These are phyloP conservation scores for Beauveria rudraprayagi DNA, from an alignment of 2,329 filamentous ascomycete genomes.

Conservation along the genomic window DNA sequence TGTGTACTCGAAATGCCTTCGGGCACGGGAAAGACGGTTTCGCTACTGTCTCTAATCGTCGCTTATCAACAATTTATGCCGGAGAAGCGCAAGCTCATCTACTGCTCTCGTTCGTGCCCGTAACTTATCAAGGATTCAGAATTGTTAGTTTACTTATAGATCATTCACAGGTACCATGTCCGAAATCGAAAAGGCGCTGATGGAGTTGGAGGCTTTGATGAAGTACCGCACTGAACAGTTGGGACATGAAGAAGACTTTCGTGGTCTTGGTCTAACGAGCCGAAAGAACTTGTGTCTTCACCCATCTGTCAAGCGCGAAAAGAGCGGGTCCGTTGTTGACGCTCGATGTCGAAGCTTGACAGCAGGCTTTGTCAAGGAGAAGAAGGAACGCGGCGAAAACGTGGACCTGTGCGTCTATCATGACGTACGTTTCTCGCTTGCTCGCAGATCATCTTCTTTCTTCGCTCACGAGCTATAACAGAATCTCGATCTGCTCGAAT, in stretches of 20 bases:
- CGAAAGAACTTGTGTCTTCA: slow-evolving; percentile 96
- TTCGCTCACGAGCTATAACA: slow-evolving; percentile 24
- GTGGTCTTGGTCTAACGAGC: slow-evolving; percentile 85
- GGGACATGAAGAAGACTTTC: slow-evolving; percentile 87
- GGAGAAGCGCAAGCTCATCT: slow-evolving; percentile 91
- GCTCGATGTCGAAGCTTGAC: slow-evolving; percentile 93
- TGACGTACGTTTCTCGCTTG: slow-evolving; percentile 50
- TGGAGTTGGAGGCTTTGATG: slow-evolving; percentile 87
- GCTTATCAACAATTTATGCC: slow-evolving; percentile 94
- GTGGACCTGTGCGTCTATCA: slow-evolving; percentile 95
- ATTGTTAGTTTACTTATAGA: background rate
- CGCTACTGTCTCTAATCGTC: slow-evolving; percentile 86
- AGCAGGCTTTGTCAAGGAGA: slow-evolving; percentile 94
- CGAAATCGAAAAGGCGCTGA: slow-evolving; percentile 95
- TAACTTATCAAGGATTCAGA: background rate
- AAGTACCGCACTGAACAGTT: slow-evolving; percentile 85
- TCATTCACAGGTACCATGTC: slow-evolving; percentile 74
- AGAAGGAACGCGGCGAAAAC: slow-evolving; percentile 89
- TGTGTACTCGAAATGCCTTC: slow-evolving; percentile 99
- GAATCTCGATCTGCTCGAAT: slow-evolving; percentile 91
- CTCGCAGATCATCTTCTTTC: too few species aligned
- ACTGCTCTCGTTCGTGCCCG: slow-evolving; percentile 70
- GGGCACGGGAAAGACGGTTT: slow-evolving; percentile 95
- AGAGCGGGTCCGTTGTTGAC: slow-evolving; percentile 89
- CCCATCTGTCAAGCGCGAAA: slow-evolving; percentile 91